Evolutionary conservation across 352 stramenopile species (phyloP).

Genomic region (Globisporangium yorkense): DNA sequence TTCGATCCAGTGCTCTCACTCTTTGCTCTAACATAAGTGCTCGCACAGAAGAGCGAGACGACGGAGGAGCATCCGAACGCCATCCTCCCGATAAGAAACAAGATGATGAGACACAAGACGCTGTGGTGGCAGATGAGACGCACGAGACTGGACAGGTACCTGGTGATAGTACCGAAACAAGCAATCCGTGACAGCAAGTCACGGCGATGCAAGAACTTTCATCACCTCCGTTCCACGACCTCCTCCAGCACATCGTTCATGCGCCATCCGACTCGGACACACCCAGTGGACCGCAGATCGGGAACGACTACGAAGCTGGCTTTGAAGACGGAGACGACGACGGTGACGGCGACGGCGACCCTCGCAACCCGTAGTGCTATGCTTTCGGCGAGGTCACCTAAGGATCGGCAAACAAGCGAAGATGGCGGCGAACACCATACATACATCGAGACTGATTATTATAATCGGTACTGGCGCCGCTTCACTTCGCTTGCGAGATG

Average conservation of each 20-base stretch:
- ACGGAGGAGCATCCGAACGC: too few species aligned
- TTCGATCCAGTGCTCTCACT: too few species aligned
- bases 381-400: slow-evolving; percentile 5
- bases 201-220: too few species aligned
- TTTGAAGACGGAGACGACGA: slow-evolving; percentile 17
- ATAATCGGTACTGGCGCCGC: too few species aligned
- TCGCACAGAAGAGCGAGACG: too few species aligned
- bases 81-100: too few species aligned
- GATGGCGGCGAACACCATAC: neutral
- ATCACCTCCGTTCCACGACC: neutral
- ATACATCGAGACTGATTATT: neutral
- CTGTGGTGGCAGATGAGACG: too few species aligned
- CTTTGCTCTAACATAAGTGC: too few species aligned
- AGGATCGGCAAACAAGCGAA: neutral
- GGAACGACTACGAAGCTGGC: slow-evolving; percentile 15
- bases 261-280: neutral
- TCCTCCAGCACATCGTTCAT: neutral
- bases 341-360: neutral
- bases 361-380: slow-evolving; percentile 1
- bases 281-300: neutral
- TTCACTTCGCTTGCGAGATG: neutral
- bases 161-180: too few species aligned
- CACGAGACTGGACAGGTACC: too few species aligned
- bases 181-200: too few species aligned
- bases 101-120: too few species aligned